Base-by-base conservation (phyloP, 1,139 yeast species). In the Blastobotrys aristatus region DNA sequence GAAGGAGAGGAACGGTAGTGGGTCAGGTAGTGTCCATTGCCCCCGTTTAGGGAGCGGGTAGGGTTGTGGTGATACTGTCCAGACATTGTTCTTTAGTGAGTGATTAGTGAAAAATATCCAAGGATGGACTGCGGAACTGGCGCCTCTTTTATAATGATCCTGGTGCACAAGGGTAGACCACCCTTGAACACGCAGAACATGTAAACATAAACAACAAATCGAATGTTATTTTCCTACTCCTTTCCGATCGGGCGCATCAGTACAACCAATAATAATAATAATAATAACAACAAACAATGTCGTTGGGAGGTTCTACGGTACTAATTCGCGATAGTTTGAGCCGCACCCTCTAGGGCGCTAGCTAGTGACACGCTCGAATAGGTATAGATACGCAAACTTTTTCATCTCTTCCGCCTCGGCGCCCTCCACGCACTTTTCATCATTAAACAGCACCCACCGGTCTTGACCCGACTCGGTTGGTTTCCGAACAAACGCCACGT, bases 381-480 rank as follows among this genome's bases (percentile, higher is more conserved):
- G 53, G 50, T 72, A 72, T 10, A 72, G 63, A 53, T 72, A 72
- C 11, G 75, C 75, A 50, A 54, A 86, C 72, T 63, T 86, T 88
- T 50, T 76, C 61, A 86, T 69, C 52, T 77, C 82, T 29, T 72
- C 74, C 2, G 66, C 67, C 14, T 79, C 84, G 27, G 78, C 82
- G 24, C 87, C 84, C 20, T 75, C 68, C 7, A 87, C 95, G 11
- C 92, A 96, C 65, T 89, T 90, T 61, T 92, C 99, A 63, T 92
- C 99, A 59, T 92, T 92, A 69, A 82, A 92, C 50, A 92, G 70
- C 0, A 85, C 83, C 97, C 97, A 90, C 49, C 72, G 70, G n/a
- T 59, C 67, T 40, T 66, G 66, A 6, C 51, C 55, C 4, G 72
- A 72, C 1, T 73, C 66, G 0, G 63, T 48, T 29, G 62, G 57